Base-by-base conservation (phyloP, 495 filamentous ascomycete genomes). In the Penicillium paxilli region DNA sequence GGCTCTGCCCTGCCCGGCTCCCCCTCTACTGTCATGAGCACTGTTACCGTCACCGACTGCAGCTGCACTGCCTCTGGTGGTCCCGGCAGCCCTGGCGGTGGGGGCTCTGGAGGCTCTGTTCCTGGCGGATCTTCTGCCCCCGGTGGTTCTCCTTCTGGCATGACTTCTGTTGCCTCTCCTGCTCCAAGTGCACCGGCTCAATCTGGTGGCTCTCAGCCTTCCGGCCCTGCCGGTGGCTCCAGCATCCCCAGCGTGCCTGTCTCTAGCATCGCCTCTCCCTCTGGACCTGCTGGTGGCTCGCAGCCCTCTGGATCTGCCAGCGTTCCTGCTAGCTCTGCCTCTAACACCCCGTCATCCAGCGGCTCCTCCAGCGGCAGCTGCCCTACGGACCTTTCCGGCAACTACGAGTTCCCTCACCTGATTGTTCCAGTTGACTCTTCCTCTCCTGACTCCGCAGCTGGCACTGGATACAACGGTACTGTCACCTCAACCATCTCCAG, bases 391-490 rank as follows among this genome's bases (percentile, higher is more conserved):
- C 71, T 85, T 12, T 69, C 70, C 2, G 80, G 79, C 20, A 51
- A 69, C 7, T 87, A 75, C 52, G 72, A 87, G 58, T 84, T 71
- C 63, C 87, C 88, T 12, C 82, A 87, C 64, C 72, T 90, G 47
- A 87, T 90, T 54, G 63, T 90, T 23, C 83, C 83, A 1, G 69
- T 90, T 38, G 76, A 86, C 73, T 80, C 79, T 4, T 61, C 75
- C n/a, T 55, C 71, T 28, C 83, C 86, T 4, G 59, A 78, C 57
- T 67, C 53, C 0, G 73, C 85, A 3, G 60, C 66, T 14, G 85
- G 84, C 8, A 84, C 79, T 12, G 72, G 70, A 0, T 77, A 69
- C 64, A 81, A 79, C 51, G 85, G 84, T 30, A 72, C 76, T 6
- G 69, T 88, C 24, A 76, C 75, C 4, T 59, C 76, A 4, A 79